phyloP scores from a whole-genome alignment of 495 filamentous ascomycete species.

The Talaromyces thailandensis region DNA sequence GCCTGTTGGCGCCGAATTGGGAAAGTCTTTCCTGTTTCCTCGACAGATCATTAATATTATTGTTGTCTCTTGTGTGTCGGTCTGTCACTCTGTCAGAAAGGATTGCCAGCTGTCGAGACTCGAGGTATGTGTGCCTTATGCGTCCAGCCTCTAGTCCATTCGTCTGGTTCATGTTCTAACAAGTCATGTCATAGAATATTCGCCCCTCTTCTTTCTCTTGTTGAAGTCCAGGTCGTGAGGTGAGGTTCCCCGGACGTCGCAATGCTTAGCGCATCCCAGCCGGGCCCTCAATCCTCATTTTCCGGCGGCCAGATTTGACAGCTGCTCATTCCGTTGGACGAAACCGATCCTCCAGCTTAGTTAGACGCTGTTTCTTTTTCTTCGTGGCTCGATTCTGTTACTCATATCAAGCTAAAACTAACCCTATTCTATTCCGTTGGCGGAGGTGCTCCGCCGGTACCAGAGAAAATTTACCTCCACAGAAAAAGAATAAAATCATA shows the following conservation, averaged over 20 bases:
- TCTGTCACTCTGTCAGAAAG: neutral
- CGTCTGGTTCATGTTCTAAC: neutral
- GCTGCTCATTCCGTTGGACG: neutral
- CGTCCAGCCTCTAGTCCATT: constrained; percentile 7
- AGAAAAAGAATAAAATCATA: neutral
- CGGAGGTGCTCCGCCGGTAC: neutral
- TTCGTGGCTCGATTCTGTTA: neutral
- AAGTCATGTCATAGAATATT: neutral
- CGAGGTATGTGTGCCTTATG: constrained; percentile 8
- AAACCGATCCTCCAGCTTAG: neutral
- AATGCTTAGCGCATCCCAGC: neutral
- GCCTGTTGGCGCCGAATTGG: constrained; percentile 1
- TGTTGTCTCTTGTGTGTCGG: no score
- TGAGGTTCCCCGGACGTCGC: neutral
- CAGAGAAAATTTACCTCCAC: neutral
- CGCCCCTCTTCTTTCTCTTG: neutral
- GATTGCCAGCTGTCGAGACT: neutral
- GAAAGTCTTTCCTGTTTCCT: constrained; percentile 12
- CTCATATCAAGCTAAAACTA: neutral
- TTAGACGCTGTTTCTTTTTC: neutral
- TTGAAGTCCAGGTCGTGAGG: neutral
- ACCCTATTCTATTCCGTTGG: neutral
- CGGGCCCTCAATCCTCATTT: constrained; percentile 7
- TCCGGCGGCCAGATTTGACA: neutral
- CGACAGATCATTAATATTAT: no score